Conservation (phyloP, 371 early-diverging fungal genomes). For the Mortierella sp. region DNA sequence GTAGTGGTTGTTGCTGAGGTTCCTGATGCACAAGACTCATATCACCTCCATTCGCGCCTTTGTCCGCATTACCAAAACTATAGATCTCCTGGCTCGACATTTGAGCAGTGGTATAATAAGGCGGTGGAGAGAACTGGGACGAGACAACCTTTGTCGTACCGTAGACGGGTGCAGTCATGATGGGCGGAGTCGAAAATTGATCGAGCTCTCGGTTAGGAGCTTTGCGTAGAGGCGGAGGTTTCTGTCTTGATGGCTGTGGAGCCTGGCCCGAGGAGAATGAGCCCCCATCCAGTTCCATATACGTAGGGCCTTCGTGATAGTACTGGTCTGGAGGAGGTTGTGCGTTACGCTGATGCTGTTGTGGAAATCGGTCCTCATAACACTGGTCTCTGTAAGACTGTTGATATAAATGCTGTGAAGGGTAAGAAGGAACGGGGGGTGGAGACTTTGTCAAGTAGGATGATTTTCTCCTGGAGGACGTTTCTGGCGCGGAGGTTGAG, state of each 20-base stretch:
- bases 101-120: slow-evolving; percentile 1
- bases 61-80: neutral
- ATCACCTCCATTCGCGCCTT: neutral
- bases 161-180: slow-evolving; percentile 14
- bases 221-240: slow-evolving; percentile 20
- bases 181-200: slow-evolving; percentile 14
- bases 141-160: slow-evolving; percentile 3
- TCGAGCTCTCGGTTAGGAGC: slow-evolving; percentile 9
- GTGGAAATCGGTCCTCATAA: slow-evolving; percentile 1
- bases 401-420: slow-evolving; percentile 15
- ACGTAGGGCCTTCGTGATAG: slow-evolving; percentile 5
- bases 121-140: slow-evolving; percentile 11
- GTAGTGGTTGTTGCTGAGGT: slow-evolving; percentile 1
- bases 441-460: slow-evolving; percentile 22
- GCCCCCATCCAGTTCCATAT: slow-evolving; percentile 22
- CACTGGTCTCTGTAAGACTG: slow-evolving; percentile 4
- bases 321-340: neutral
- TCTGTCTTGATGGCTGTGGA: slow-evolving; percentile 12
- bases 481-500: slow-evolving; percentile 21
- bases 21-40: neutral
- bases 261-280: neutral
- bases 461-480: slow-evolving; percentile 25
- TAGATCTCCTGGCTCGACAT: neutral
- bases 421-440: slow-evolving; percentile 11
- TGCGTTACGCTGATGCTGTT: neutral